Evolutionary conservation across 768 basidiomycete genomes (phyloP), one percentile per base, ranked within the genome.

Genomic region (Dacryopinax spathularia): DNA sequence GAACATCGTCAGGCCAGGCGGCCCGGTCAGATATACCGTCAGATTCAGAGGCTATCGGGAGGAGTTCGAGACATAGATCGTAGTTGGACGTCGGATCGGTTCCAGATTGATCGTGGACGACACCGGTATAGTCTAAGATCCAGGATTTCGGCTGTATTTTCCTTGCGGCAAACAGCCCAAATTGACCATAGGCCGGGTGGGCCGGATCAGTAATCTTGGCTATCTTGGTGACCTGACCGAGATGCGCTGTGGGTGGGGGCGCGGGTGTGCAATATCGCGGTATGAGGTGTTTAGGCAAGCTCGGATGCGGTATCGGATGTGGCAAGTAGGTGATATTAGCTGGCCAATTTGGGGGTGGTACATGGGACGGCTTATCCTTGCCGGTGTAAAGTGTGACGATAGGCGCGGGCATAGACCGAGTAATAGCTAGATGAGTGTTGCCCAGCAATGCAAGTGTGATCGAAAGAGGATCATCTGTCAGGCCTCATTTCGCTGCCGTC

Each of bases 111-210:
- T 83, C 83, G 71, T 97, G 93, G 20, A 94, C 79, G 71, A 93
- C 83, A 27, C 92, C 91, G 27, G 87, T 74, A 68, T 95, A 95
- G 67, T 91, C 86, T 13, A 93, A 72, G 35, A 95, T 83, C 67
- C 84, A 82, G 27, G 83, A 80, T 43, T 79, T 80, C 2, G 83
- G 78, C 1, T 80, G 78, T 20, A 94, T 86, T 73, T 84, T 87
- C 65, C 81, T 85, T 22, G 79, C 75, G 25, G 91, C 86, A 73
- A 93, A 93, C 34, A 97, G 77, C 2, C 93, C 93, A 66, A 73
- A 75, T 72, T 94, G 92, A 1, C 89, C 89, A 64, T 71, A 71
- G 41, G 89, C 88, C 37, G 93, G 93, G 75, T 95, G 91, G 0
- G 43, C 34, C 7, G 68, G 41, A 20, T 56, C 48, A 4, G 25